A percentile compares a stretch with the other conserved stretches of the same genome.
Conservation (phyloP, 495 filamentous ascomycete genomes). For the Hypoxylon crocopeplum region DNA sequence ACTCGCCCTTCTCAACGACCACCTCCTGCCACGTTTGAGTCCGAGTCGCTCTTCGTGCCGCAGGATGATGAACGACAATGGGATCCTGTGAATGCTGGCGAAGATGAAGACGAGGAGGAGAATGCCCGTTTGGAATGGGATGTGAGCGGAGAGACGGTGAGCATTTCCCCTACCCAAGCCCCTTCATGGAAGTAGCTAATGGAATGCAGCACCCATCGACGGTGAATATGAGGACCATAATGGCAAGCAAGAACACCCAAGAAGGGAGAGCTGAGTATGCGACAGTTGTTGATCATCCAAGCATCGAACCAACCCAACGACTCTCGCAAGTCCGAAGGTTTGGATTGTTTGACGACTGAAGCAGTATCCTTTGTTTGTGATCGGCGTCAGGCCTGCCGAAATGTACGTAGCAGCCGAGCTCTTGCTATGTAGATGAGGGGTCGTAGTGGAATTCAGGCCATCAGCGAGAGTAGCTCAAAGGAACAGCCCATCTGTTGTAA, state of each 20-base stretch:
- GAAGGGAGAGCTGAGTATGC: constrained; percentile 42
- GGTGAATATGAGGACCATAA: constrained; percentile 44
- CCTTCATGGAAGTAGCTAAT: constrained; percentile 29
- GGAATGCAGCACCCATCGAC: constrained; percentile 42
- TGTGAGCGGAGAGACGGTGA: constrained; percentile 64
- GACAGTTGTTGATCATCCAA: constrained; percentile 38
- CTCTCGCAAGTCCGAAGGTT: constrained; percentile 62
- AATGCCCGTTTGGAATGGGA: constrained; percentile 75
- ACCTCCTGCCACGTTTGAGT: constrained; percentile 66
- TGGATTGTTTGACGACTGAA: constrained; percentile 60
- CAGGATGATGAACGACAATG: constrained; percentile 78
- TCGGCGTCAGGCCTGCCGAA: too few relatives aligned
- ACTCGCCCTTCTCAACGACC: constrained; percentile 54
- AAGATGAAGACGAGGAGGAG: constrained; percentile 70
- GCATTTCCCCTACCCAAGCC: constrained; percentile 7
- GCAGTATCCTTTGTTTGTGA: background rate
- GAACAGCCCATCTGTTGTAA: constrained; percentile 39
- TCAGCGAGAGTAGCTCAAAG: constrained; percentile 15
- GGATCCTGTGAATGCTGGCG: constrained; percentile 80
- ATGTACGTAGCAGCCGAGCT: too few relatives aligned
- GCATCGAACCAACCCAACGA: constrained; percentile 70
- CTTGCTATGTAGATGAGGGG: too few relatives aligned
- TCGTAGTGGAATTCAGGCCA: background rate
- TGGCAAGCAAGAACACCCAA: constrained; percentile 31
- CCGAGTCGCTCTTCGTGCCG: constrained; percentile 80